phyloP scores from a whole-genome alignment of 192 early-diverging fungal genomes.

The Coemansia sp. region DNA sequence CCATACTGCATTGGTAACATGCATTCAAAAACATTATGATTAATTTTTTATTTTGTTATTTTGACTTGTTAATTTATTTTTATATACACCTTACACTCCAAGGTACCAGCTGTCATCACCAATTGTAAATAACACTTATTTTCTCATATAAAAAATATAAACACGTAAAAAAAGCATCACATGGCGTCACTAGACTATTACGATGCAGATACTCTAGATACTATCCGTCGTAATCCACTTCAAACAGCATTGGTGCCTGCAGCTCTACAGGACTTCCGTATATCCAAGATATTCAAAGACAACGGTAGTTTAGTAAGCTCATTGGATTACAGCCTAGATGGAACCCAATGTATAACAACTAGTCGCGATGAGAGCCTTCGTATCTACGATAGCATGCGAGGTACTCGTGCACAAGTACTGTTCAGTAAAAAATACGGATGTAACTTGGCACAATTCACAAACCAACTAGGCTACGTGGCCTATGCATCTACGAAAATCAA shows the following conservation, averaged over 20 bases:
- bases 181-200: too few species aligned
- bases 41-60: too few species aligned
- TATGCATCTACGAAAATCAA: slow-evolving; percentile 95
- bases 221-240: slow-evolving; percentile 27
- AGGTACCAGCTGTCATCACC: too few species aligned
- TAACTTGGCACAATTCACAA: slow-evolving; percentile 82
- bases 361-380: slow-evolving; percentile 83
- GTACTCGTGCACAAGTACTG: slow-evolving; percentile 68
- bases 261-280: slow-evolving; percentile 19
- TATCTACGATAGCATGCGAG: slow-evolving; percentile 76
- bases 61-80: too few species aligned
- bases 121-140: too few species aligned
- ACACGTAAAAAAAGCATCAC: too few species aligned
- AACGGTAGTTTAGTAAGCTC: slow-evolving; percentile 72
- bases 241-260: slow-evolving; percentile 16
- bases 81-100: too few species aligned
- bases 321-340: slow-evolving; percentile 74
- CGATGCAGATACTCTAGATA: slow-evolving; percentile 12
- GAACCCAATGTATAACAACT: slow-evolving; percentile 72
- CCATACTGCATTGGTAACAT: too few species aligned
- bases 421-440: slow-evolving; percentile 97
- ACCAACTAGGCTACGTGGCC: slow-evolving; percentile 70
- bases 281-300: slow-evolving; percentile 74
- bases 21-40: too few species aligned
- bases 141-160: too few species aligned